Base-by-base conservation (phyloP, 2,329 filamentous ascomycete genomes). In the Aureobasidium sp. region DNA sequence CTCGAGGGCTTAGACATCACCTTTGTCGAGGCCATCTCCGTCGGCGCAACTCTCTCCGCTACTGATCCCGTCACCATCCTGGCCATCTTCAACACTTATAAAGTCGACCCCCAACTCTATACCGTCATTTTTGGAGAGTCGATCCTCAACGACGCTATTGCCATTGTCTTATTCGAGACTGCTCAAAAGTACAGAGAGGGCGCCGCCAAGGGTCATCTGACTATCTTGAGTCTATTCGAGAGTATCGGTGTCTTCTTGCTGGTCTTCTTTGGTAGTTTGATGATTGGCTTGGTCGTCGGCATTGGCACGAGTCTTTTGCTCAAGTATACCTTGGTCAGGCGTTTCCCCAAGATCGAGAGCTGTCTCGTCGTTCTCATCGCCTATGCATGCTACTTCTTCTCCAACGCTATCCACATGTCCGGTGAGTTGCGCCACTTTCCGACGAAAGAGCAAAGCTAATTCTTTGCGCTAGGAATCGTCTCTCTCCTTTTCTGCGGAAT, bases 101-200 rank as follows among this genome's bases (percentile, higher is more conserved):
- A 97, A 77, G 94, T 99, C 69, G 94, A 99, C 70, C 94, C 94
- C 2, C 97, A 97, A 77, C 83, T 99, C 21, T 99, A 99, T 77
- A 99, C 94, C 34, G 87, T 99, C 73, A 99, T 99, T 67, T 99
- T 99, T 74, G 94, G 94, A 72, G 94, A 99, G 77, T 96, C 93
- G 8, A 97, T 99, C 64, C 79, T 99, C 61, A 99, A 99, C 74
- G 94, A 99, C 78, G 94, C 94, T 48, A 93, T 99, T 71, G 94
- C 94, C 66, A 99, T 99, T 74, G 94, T 99, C 71, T 85, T 99
- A 67, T 99, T 99, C 76, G 93, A 99, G 78, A 97, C 94, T 5
- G 94, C 94, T 11, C 93, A 97, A 73, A 89, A 90, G 73, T 96
- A 97, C 75, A 91, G 87, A 72, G 86, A 87, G 65, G 89, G 88